Base-by-base conservation (phyloP, 495 filamentous ascomycete species). In the Aspergillus cavernicola region DNA sequence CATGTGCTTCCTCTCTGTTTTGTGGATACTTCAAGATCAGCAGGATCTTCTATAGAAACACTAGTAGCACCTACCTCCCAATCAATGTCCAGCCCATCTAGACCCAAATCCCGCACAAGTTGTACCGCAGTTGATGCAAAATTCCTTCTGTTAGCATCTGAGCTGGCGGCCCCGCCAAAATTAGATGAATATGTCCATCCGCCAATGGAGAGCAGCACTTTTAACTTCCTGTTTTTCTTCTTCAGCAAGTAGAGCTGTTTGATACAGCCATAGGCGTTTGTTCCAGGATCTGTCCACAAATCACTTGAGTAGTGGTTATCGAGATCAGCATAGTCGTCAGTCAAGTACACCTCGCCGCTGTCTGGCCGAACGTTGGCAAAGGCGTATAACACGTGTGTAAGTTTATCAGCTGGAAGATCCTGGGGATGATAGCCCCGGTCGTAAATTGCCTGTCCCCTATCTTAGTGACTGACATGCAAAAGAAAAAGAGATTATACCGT, bases 171-270 rank as follows among this genome's bases (percentile, higher is more conserved):
- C 29, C 73, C 74, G 13, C 80, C 77, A 66, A 98, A 96, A 68
- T 96, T 93, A 62, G 78, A 66, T 52, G 86, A 88, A 66, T 96
- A 97, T 0, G 90, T 95, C 92, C 92, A 97, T 19, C 93, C 93
- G 45, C 93, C 93, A 56, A 98, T 93, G 33, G 87, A 92, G 8
- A 98, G 81, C 7, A 97, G 76, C 3, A 92, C 79, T 69, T 97
- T 96, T 33, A 98, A 74, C 63, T 92, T 84, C 40, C 92, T 85
- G 70, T 97, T 84, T 43, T 78, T 71, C 61, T 87, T 86, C 77
- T 98, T 98, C 24, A 92, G 82, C 9, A 97, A 77, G 69, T 84
- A 89, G n/a, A 98, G 83, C 73, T 97, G 92, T 77, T 97, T 98
- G 36, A 92, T 69, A 68, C 88, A 96, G 42, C 72, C 72, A 29